Evolutionary conservation across 495 filamentous ascomycete genomes (phyloP), one percentile per base, ranked within the genome.

Genomic region (Aspergillus asperescens): DNA sequence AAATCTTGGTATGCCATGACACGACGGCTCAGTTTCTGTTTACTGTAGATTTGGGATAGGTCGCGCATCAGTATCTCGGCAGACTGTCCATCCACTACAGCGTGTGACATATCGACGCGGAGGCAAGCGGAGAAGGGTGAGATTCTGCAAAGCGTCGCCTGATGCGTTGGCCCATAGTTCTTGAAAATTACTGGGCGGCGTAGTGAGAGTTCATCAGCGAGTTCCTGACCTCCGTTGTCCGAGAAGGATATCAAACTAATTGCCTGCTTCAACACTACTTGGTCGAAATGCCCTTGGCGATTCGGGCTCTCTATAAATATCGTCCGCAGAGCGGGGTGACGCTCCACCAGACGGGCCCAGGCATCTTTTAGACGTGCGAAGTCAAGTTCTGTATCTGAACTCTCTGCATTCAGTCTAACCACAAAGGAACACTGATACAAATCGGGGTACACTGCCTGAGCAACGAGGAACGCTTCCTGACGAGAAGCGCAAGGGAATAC

Each of bases 241-340:
- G 37, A 13, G 2, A 27, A 28, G 19, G 22, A 27, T 4, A 22
- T 31, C 10, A 29, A 32, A 13, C 45, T n/a, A 10, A 20, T 4
- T 0, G n/a, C 45, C 1, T 19, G 1, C 7, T 38, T 48, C 44
- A 55, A 19, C 20, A 55, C 52, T 0, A 55, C 38, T 25, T 55
- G 52, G 7, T 48, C 45, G 12, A 55, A 52, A 18, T 49, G 35
- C 1, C 37, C 45, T 4, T 22, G 38, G 4, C 37, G 52, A 16
- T 44, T 43, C 19, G 52, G 19, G 7, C 50, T 52, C 13, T 55
- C 52, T 13, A 48, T 49, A n/a, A 55, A 55, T 7, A 55, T 28
- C 1, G 52, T 55, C 18, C 52, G 43, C 0, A 55, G 52, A 1
- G 44, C 44, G 5, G 52, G 19, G 15, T 55, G 52, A 2, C 52